Base-by-base conservation (phyloP, 2,329 filamentous ascomycete species). In the Colletotrichum magnum region DNA sequence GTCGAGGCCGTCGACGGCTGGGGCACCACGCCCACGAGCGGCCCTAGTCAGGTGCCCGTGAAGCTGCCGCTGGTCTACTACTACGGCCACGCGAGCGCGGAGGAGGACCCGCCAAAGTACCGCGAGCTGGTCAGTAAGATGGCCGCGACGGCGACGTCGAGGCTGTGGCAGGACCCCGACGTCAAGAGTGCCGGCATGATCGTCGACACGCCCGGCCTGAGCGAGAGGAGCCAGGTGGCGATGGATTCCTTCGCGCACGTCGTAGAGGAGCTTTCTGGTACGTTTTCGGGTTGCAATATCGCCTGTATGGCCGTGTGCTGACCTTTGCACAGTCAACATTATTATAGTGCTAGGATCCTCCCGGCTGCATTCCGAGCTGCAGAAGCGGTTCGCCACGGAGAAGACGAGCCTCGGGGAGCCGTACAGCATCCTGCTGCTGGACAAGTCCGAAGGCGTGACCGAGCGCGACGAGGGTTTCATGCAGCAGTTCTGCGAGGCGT, bases 21-120 rank as follows among this genome's bases (percentile, higher is more conserved):
- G 91, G 96, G 96, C 10, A 94, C 89, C 73, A 95, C 94, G 74
- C 95, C 95, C 0, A 97, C 95, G 75, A 97, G 93, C 73, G 96
- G 95, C 0, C 95, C 96, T 0, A 96, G 92, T 74, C 89, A 91
- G 0, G 90, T 97, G 18, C 95, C 95, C 0, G 94, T 97, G 60
- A 98, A 98, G 84, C 86, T 97, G 74, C 96, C 96, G 5, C 83
- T 99, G 62, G 94, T 95, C 32, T 97, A 97, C 78, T 94, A 94
- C 80, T 97, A 93, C 79, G 95, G 96, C 16, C 85, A 92, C 71
- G 86, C 89, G 60, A 90, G 86, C 71, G 88, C 94, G 0, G 91
- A 94, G 73, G 92, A 94, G 58, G 92, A 94, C 70, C 85, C 88
- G 0, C 87, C 85, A 41, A 82, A 95, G 51, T 98, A 93, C 82